Base-by-base conservation (phyloP, 2,329 filamentous ascomycete species). In the Nemania abortiva region DNA sequence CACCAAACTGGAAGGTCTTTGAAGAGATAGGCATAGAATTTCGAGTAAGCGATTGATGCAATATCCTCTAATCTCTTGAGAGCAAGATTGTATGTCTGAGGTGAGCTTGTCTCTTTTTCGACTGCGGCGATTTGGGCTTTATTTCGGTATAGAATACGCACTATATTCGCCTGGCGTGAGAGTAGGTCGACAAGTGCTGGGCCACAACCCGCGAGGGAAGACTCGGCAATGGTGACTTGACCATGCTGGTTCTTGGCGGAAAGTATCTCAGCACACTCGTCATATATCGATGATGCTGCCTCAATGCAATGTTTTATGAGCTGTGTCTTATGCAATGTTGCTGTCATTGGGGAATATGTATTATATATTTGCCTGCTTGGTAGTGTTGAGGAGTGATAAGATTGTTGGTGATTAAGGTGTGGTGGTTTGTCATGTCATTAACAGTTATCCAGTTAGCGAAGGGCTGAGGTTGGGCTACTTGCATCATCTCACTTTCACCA, bases 1-100 rank as follows among this genome's bases (percentile, higher is more conserved):
- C 92, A 96, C 75, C 86, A 88, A 9, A 79, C 76, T 0, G 91
- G 91, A 6, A 95, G 86, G 37, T 89, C 84, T 70, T 87, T 87
- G 77, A 89, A 94, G 1, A 89, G 86, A 70, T 88, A 93, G 3
- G 90, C 86, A 74, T 95, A 91, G 70, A 95, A 88, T 72, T 89
- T 91, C 50, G 87, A 82, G 64, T 89, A 89, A 0, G 91, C 87
- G 15, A 92, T 80, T 7, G 84, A 82, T 5, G 89, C 79, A 18
- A 91, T 79, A 65, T 91, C 87, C 42, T 86, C 80, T n/a, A 89
- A 78, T 55, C 88, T 81, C 65, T 77, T 81, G 45, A 74, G 68
- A 2, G 84, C 66, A 0, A 84, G 77, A 2, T 64, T 39, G 39
- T 61, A 65, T 34, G 52, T 64, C 62, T 69, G 61, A 20, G 65